Evolutionary conservation across 1,284 basidiomycete species (phyloP).

Genomic region (Calocybe gambosa): DNA sequence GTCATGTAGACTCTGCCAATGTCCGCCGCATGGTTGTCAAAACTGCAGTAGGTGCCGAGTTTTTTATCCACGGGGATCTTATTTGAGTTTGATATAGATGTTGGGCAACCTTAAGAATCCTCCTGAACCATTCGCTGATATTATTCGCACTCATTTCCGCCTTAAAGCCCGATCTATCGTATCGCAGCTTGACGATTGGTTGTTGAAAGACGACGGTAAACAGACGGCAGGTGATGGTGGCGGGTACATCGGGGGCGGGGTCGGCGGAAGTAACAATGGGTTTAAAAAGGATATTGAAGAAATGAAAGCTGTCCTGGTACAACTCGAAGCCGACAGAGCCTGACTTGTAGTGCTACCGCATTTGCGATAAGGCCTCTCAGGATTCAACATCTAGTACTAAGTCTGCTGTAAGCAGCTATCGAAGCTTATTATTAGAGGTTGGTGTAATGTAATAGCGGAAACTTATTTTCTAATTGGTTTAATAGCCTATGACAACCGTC

Average conservation of each 20-base stretch:
- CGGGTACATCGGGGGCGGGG: slow-evolving; percentile 20
- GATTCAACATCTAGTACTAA: too few species aligned
- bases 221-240: slow-evolving; percentile 50
- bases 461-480: slow-evolving; percentile 9
- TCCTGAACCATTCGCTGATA: slow-evolving; percentile 75
- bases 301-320: slow-evolving; percentile 50
- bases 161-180: slow-evolving; percentile 70
- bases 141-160: slow-evolving; percentile 87
- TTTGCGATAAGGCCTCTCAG: background rate
- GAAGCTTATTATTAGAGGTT: background rate
- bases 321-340: slow-evolving; percentile 29
- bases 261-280: slow-evolving; percentile 44
- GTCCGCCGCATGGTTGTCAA: slow-evolving; percentile 83
- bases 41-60: slow-evolving; percentile 60
- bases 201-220: slow-evolving; percentile 65
- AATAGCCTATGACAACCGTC: slow-evolving; percentile 8
- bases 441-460: background rate
- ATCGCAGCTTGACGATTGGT: slow-evolving; percentile 77
- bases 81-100: slow-evolving; percentile 48
- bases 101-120: slow-evolving; percentile 77
- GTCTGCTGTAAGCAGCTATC: background rate
- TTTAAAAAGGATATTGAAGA: slow-evolving; percentile 65
- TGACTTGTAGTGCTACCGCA: background rate
- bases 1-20: slow-evolving; percentile 69
- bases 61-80: background rate